Conservation (phyloP, 768 basidiomycete genomes). For the Podaxis mareebaensis region DNA sequence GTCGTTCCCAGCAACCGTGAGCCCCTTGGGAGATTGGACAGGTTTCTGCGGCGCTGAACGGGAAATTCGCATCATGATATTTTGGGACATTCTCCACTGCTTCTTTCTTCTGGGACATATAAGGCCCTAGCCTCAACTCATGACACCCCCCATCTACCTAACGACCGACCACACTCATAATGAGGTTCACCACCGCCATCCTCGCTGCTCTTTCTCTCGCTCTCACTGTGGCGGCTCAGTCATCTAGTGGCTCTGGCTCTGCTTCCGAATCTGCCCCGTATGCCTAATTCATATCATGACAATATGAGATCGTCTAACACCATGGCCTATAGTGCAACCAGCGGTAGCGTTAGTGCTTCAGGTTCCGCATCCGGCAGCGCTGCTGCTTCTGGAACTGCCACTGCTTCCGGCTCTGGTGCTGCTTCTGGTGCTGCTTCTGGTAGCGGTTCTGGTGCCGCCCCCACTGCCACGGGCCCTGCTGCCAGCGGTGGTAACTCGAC, state of each 20-base stretch:
- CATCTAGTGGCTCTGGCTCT: not conserved
- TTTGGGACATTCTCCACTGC: not conserved
- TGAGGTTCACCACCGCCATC: not conserved
- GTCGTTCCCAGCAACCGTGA: constrained; percentile 2
- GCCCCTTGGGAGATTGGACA: not conserved
- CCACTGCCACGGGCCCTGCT: not conserved
- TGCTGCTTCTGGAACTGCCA: not conserved
- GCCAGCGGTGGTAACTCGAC: not conserved
- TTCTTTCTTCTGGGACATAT: not conserved
- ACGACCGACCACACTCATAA: not conserved
- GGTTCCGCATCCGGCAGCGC: not conserved
- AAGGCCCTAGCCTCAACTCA: not conserved
- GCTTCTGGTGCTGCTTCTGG: not conserved
- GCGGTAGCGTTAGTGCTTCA: not conserved
- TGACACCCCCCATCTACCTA: not conserved
- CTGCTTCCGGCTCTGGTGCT: not conserved
- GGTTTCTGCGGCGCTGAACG: not conserved
- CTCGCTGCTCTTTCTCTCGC: not conserved
- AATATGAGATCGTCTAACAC: not conserved
- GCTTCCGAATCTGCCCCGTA: not conserved
- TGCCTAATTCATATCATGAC: not conserved
- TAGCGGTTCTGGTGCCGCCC: too few species aligned
- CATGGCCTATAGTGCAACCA: not conserved
- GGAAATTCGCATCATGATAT: not conserved
- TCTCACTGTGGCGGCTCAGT: not conserved